A percentile compares a stretch with the other conserved stretches of the same genome.
Evolutionary conservation across 2,329 filamentous ascomycete species (phyloP).

Genomic region (Blastomyces silverae): DNA sequence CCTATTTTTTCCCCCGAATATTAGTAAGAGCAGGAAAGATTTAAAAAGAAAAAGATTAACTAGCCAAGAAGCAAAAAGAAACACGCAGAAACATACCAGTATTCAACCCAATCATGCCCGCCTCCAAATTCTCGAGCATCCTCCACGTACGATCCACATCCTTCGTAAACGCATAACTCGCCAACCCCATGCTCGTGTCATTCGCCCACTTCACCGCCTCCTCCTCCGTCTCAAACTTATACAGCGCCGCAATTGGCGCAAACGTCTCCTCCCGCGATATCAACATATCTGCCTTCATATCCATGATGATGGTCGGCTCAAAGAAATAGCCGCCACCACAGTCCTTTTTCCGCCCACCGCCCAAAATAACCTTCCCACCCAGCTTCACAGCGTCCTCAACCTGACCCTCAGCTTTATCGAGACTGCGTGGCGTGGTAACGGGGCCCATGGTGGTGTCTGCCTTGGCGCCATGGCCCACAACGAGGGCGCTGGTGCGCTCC

Average conservation of each 20-base stretch:
- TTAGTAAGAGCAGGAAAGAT: slow-evolving; percentile 16
- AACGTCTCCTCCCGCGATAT: slow-evolving; percentile 58
- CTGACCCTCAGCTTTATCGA: slow-evolving; percentile 52
- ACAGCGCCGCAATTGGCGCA: slow-evolving; percentile 57
- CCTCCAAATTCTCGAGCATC: slow-evolving; percentile 60
- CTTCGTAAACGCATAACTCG: slow-evolving; percentile 63
- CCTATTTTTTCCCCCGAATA: slow-evolving; percentile 31
- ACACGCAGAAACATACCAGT: slow-evolving; percentile 40
- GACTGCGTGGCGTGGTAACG: slow-evolving; percentile 50
- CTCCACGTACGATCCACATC: slow-evolving; percentile 60
- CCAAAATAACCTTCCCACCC: slow-evolving; percentile 58
- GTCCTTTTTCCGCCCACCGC: slow-evolving; percentile 45
- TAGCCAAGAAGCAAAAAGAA: slow-evolving; percentile 5
- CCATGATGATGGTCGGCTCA: slow-evolving; percentile 58
- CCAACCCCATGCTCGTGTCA: slow-evolving; percentile 58
- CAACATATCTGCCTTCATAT: slow-evolving; percentile 53
- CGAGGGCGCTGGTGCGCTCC: slow-evolving; percentile 47
- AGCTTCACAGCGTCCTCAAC: slow-evolving; percentile 58
- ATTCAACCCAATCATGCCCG: slow-evolving; percentile 63
- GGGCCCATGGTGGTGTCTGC: slow-evolving; percentile 54
- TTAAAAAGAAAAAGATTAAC: slow-evolving; percentile 5
- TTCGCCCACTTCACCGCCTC: slow-evolving; percentile 56
- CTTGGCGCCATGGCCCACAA: slow-evolving; percentile 55
- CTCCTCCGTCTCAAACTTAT: slow-evolving; percentile 59
- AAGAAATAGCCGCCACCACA: slow-evolving; percentile 63